Evolutionary conservation across 495 filamentous ascomycete genomes (phyloP), one percentile per base, ranked within the genome.

Genomic region (Penicillium riverlandense): DNA sequence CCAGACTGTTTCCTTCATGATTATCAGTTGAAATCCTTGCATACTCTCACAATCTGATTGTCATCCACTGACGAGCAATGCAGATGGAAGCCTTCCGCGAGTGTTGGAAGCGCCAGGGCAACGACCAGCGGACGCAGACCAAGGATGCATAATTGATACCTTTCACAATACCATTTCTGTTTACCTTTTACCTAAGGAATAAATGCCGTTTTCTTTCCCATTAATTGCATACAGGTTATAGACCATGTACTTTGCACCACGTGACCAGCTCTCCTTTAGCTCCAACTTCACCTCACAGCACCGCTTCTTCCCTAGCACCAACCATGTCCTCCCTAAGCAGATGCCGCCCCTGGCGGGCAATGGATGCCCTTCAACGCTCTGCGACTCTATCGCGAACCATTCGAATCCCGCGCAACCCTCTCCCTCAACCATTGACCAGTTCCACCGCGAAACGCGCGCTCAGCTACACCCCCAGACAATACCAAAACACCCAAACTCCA

Each of bases 51-150:
- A 22, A 22, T 22, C 6, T 4, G 22, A 22, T 4, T 3, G 22
- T 22, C 22, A 22, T 22, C 22, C 11, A 42, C 57, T 63, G 43
- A 41, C 51, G 58, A 12, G 27, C 6, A 40, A 27, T 38, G 30
- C 52, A 98, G 92, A 94, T 98, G 87, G 86, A 95, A 61, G 77
- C 76, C 8, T 98, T 98, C 60, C 81, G 80, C 53, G 76, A 85
- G 53, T 98, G 92, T 62, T 98, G 92, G 92, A 95, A 95, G 64
- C 75, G 71, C 45, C 84, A 95, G 48, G 84, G 90, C 37, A 98
- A 98, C 63, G 80, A 90, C 55, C 67, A 83, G 62, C 79, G 92
- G 57, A 96, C 90, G 0, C 72, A 74, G 53, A 82, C 74, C 28
- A 88, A 89, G 57, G 81, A 92, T 60, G 61, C 59, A 41, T 69